Evolutionary conservation across 2,329 filamentous ascomycete genomes (phyloP).

Genomic region (Penicillium thymicola): DNA sequence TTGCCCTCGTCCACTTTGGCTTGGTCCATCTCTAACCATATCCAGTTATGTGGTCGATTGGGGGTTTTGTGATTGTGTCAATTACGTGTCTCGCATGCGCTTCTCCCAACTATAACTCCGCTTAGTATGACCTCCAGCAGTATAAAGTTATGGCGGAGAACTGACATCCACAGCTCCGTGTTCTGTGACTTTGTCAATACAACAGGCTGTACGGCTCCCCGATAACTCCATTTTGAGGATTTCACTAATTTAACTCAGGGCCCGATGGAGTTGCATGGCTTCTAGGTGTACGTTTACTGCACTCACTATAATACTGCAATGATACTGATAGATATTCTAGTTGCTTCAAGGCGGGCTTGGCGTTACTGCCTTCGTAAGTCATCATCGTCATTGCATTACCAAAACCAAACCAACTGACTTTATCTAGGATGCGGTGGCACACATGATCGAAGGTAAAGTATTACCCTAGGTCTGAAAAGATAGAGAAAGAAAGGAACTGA

Average conservation of each 20-base stretch:
- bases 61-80: conserved; percentile 65
- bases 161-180: conserved; percentile 37
- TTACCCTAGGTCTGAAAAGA: neutral
- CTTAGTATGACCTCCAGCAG: conserved; percentile 42
- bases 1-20: neutral
- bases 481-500: neutral
- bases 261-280: conserved; percentile 58
- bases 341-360: conserved; percentile 50
- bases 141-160: neutral
- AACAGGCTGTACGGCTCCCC: conserved; percentile 52
- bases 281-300: conserved; percentile 29
- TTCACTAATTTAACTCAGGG: conserved; percentile 32
- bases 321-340: conserved; percentile 16
- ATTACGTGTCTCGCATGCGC: conserved; percentile 66
- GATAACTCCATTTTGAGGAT: neutral
- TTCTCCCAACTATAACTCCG: conserved; percentile 62
- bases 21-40: neutral
- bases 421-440: conserved; percentile 37
- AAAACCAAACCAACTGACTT: neutral
- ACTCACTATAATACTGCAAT: neutral
- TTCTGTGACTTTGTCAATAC: conserved; percentile 66
- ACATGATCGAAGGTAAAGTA: conserved; percentile 48
- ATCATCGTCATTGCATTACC: neutral
- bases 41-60: conserved; percentile 62
- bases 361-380: conserved; percentile 50